These are phyloP conservation scores for Pseudogymnoascus sp. DNA, from an alignment of 2,329 filamentous ascomycete species.

Conservation along the genomic window DNA sequence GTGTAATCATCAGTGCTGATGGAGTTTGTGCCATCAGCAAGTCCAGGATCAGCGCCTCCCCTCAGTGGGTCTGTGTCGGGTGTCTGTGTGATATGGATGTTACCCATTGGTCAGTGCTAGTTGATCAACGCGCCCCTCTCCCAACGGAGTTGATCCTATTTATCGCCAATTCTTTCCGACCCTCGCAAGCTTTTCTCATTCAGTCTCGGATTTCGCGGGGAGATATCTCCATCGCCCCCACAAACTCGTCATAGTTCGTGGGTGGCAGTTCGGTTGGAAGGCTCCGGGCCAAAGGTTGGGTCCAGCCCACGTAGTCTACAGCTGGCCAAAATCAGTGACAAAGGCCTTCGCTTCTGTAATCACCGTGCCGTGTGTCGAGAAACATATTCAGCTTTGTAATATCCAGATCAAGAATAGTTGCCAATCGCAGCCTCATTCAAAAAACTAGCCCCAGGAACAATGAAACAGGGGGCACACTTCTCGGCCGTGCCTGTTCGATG, in stretches of 20 bases:
- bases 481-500: not conserved
- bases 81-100: not conserved
- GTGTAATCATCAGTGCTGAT: not conserved
- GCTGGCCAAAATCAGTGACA: not conserved
- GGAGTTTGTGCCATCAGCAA: not conserved
- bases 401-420: not conserved
- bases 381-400: not conserved
- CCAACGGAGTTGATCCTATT: not conserved
- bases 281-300: not conserved
- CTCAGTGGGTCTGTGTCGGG: not conserved
- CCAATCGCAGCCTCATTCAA: not conserved
- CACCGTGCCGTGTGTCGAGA: not conserved
- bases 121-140: not conserved
- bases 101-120: not conserved
- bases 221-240: not conserved
- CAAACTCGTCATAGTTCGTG: not conserved
- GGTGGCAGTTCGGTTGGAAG: not conserved
- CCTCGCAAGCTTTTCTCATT: not conserved
- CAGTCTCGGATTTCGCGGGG: not conserved
- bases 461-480: not conserved
- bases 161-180: not conserved
- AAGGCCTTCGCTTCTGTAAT: not conserved
- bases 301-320: not conserved
- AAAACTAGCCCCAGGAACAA: not conserved
- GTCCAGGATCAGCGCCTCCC: not conserved